A percentile compares a stretch with the other conserved stretches of the same genome.
Evolutionary conservation across 2,329 filamentous ascomycete species (phyloP).

Genomic region (Xylaria sp.): DNA sequence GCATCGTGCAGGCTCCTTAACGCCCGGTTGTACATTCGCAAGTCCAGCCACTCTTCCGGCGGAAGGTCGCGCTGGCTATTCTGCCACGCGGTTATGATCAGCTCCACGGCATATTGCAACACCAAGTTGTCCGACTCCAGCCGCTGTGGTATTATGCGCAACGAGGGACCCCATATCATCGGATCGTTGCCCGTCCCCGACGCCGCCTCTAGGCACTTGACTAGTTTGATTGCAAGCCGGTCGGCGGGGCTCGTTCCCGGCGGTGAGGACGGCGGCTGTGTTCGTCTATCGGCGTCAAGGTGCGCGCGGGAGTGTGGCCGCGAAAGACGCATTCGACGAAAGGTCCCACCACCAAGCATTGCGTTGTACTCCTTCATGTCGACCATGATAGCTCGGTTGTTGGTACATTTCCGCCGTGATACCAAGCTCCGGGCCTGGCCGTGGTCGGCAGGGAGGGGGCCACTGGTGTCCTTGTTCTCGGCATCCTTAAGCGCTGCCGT

Average conservation of each 20-base stretch:
- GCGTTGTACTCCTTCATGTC: constrained; percentile 25
- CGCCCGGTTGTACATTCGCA: constrained; percentile 30
- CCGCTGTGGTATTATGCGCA: constrained; percentile 30
- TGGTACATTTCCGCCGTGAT: constrained; percentile 6
- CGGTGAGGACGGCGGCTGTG: constrained; percentile 6
- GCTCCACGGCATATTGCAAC: constrained; percentile 29
- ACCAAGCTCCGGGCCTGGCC: constrained; percentile 1
- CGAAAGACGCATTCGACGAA: constrained; percentile 21
- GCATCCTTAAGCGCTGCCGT: constrained; percentile 6
- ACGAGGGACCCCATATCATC: constrained; percentile 31
- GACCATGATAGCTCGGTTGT: constrained; percentile 14
- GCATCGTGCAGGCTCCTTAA: constrained; percentile 32
- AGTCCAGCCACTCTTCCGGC: constrained; percentile 30
- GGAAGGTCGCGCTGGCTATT: constrained; percentile 29
- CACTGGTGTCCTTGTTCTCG: constrained; percentile 11
- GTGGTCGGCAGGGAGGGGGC: constrained; percentile 2
- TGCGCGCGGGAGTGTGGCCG: constrained; percentile 7
- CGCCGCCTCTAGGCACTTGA: constrained; percentile 27
- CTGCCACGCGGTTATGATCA: constrained; percentile 30
- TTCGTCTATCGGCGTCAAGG: not conserved
- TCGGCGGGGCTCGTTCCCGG: constrained; percentile 24
- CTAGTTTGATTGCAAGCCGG: constrained; percentile 23
- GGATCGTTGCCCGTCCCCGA: constrained; percentile 32
- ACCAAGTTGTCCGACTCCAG: constrained; percentile 25
- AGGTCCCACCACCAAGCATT: constrained; percentile 13